Evolutionary conservation across 73 alveolate genomes (phyloP).

Genomic region (Paramecium sexaurelia): DNA sequence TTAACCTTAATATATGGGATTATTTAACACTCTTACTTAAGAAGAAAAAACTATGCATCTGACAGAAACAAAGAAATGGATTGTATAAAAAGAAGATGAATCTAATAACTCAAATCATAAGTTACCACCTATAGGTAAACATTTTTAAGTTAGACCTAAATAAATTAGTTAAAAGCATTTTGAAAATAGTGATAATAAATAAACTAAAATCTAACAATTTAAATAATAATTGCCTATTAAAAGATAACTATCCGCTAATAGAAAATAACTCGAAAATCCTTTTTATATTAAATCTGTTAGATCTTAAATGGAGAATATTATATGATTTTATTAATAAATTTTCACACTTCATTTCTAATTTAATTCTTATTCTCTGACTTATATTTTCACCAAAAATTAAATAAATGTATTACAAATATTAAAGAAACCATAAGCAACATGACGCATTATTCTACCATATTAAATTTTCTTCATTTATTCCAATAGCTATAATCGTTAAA

Average conservation of each 20-base stretch:
- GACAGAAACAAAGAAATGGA: neutral
- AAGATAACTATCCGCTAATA: neutral
- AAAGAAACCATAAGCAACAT: too few species aligned
- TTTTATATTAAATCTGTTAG: neutral
- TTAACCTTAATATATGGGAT: slow-evolving; percentile 17
- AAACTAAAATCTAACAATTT: neutral
- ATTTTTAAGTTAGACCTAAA: neutral
- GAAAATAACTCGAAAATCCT: neutral
- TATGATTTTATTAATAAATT: neutral
- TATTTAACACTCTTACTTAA: neutral
- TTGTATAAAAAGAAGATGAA: neutral
- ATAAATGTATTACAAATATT: too few species aligned
- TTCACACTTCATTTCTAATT: neutral
- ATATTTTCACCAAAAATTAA: neutral
- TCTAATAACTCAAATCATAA: neutral
- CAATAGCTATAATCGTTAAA: too few species aligned
- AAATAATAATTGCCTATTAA: neutral
- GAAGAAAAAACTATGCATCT: neutral
- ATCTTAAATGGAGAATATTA: neutral
- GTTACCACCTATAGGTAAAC: neutral
- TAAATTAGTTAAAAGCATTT: neutral
- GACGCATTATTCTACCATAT: too few species aligned
- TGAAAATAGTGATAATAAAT: neutral
- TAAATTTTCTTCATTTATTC: too few species aligned
- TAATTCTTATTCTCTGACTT: neutral